phyloP scores from a whole-genome alignment of 441 rosid genomes.

The Breynia disticha region DNA sequence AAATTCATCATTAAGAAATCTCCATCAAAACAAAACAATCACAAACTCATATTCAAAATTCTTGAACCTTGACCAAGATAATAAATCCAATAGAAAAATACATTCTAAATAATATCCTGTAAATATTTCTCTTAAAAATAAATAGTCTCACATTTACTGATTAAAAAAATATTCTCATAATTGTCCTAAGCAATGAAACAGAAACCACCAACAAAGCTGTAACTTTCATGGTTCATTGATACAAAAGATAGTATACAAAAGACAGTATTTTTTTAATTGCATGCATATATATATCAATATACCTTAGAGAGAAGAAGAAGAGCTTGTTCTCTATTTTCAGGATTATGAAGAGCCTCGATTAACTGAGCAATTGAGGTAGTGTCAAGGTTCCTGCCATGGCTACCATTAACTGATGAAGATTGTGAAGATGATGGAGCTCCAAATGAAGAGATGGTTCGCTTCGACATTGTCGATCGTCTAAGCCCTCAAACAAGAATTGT shows the following conservation, averaged over 20 bases:
- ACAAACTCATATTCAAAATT: too few relatives aligned
- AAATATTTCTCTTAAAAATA: too few relatives aligned
- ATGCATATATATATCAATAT: background rate
- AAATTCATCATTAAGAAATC: too few relatives aligned
- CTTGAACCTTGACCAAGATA: too few relatives aligned
- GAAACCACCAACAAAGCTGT: too few relatives aligned
- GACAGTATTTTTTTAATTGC: background rate
- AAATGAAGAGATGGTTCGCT: background rate
- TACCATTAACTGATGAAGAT: background rate
- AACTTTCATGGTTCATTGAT: background rate
- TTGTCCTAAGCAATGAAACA: too few relatives aligned
- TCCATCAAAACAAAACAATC: too few relatives aligned
- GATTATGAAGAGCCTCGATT: conserved; percentile 22
- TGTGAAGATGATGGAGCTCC: background rate
- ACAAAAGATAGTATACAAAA: background rate
- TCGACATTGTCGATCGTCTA: background rate
- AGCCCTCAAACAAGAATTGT: background rate
- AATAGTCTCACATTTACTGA: too few relatives aligned
- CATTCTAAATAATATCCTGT: too few relatives aligned
- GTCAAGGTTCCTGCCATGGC: background rate
- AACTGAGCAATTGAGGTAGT: conserved; percentile 6
- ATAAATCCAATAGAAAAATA: too few relatives aligned
- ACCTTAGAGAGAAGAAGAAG: conserved; percentile 29
- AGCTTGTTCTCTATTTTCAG: conserved; percentile 16
- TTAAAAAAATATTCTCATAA: too few relatives aligned